Evolutionary conservation across 306 rosid species (phyloP), one percentile per base, ranked within the genome.

Genomic region (Lathyrus tuberosus): DNA sequence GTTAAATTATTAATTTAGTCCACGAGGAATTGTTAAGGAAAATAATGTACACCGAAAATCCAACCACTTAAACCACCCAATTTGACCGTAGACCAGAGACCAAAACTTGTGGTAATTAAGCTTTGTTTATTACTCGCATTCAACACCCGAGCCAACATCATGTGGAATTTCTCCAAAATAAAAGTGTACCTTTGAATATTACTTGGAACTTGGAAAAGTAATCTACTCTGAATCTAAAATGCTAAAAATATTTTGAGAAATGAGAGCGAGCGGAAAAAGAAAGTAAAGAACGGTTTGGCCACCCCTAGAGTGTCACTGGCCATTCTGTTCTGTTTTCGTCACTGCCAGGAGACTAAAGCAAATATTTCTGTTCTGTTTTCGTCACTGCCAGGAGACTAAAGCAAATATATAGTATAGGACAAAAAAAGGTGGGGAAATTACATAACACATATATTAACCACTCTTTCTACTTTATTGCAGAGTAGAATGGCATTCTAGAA

Each of bases 91-190:
- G 33, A 70, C 48, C 46, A 14, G 44, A 57, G 14, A 15, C 44
- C 17, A 71, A 7, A 43, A 16, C 31, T 31, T 53, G 9, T 8
- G 35, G 53, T 15, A 42, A 8, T 15, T 15, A 47, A 47, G 2
- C 53, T 2, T 47, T 47, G 53, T 6, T 2, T 47, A 47, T 47
- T 47, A 7, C 22, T 47, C 6, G n/a, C 10, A 16, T 22, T 5
- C 53, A 40, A 69, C 41, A 33, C 24, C 18, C 16, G 5, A 40
- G 53, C 33, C 51, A 54, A 69, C 24, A 40, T 10, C 16, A 14
- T 18, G 46, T 26, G 44, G 75, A 71, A 46, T 60, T 33, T 51
- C 51, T 44, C 37, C 10, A n/a, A 24, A 62, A 35, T 72, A 10
- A 61, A 18, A 18, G 14, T 26, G 18, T 26, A n/a, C 18, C 69